phyloP scores from a whole-genome alignment of 768 basidiomycete species.

The Hirschioporus abietinus region DNA sequence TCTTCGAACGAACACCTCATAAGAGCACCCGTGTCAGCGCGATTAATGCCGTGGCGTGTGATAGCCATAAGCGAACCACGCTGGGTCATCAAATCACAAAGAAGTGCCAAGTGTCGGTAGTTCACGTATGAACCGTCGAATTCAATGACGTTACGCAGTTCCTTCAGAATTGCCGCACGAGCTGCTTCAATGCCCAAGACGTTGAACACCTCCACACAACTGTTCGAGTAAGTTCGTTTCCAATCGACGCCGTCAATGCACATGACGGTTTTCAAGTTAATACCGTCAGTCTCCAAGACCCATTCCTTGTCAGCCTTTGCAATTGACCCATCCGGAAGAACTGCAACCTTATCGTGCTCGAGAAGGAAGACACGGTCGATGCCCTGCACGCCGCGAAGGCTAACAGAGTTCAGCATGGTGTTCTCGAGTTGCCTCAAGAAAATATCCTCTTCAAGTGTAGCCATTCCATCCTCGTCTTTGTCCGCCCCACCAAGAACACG shows the following conservation, averaged over 20 bases:
- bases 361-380: slow-evolving; percentile 93
- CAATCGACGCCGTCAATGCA: slow-evolving; percentile 94
- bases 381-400: slow-evolving; percentile 84
- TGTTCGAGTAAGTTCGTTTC: slow-evolving; percentile 92
- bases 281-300: slow-evolving; percentile 96
- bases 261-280: slow-evolving; percentile 94
- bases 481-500: slow-evolving; percentile 82
- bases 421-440: slow-evolving; percentile 96
- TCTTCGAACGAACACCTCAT: slow-evolving; percentile 99
- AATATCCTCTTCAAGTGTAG: slow-evolving; percentile 83
- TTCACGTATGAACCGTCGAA: slow-evolving; percentile 99
- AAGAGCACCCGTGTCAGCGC: slow-evolving; percentile 96
- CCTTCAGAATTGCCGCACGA: slow-evolving; percentile 88
- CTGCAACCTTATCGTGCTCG: slow-evolving; percentile 72
- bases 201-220: slow-evolving; percentile 89
- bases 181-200: slow-evolving; percentile 97
- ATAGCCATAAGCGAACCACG: slow-evolving; percentile 95
- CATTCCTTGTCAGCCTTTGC: slow-evolving; percentile 68
- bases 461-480: slow-evolving; percentile 79
- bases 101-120: slow-evolving; percentile 92
- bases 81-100: slow-evolving; percentile 98
- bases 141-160: slow-evolving; percentile 93
- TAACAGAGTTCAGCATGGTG: slow-evolving; percentile 94
- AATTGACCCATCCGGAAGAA: slow-evolving; percentile 62
- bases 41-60: slow-evolving; percentile 98